Evolutionary conservation across 495 filamentous ascomycete species (phyloP).

Genomic region (Penicillium nucicola): DNA sequence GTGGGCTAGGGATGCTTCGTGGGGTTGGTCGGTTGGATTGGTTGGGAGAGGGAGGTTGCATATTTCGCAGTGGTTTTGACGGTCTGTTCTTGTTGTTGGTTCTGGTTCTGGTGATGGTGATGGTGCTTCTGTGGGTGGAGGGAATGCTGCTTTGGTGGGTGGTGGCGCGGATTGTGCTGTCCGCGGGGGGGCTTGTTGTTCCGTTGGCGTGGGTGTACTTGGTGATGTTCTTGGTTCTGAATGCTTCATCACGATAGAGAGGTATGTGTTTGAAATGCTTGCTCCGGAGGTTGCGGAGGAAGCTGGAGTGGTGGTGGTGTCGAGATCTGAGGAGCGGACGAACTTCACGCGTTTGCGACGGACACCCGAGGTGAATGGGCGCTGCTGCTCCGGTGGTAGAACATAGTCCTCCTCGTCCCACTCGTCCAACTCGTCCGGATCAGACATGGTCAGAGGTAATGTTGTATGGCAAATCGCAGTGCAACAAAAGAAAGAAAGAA

Average conservation of each 20-base stretch:
- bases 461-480: neutral
- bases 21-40: conserved; percentile 29
- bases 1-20: conserved; percentile 75
- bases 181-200: conserved; percentile 3
- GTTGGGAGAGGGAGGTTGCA: conserved; percentile 54
- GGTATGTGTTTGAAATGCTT: conserved; percentile 64
- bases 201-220: conserved; percentile 10
- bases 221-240: conserved; percentile 22
- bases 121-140: conserved; percentile 3
- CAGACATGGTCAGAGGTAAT: conserved; percentile 5
- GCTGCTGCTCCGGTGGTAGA: conserved; percentile 67
- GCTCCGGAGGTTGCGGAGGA: conserved; percentile 23
- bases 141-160: conserved; percentile 4
- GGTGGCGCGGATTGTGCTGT: conserved; percentile 18
- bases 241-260: conserved; percentile 61
- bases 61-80: conserved; percentile 46
- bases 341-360: conserved; percentile 77
- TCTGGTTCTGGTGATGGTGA: neutral
- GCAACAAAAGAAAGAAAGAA: neutral
- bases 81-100: neutral
- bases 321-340: conserved; percentile 62
- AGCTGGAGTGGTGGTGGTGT: conserved; percentile 35
- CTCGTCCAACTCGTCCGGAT: conserved; percentile 23
- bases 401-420: conserved; percentile 58
- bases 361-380: conserved; percentile 76